Base-by-base conservation (phyloP, 2,329 filamentous ascomycete genomes). In the Penicillium janthinellum region DNA sequence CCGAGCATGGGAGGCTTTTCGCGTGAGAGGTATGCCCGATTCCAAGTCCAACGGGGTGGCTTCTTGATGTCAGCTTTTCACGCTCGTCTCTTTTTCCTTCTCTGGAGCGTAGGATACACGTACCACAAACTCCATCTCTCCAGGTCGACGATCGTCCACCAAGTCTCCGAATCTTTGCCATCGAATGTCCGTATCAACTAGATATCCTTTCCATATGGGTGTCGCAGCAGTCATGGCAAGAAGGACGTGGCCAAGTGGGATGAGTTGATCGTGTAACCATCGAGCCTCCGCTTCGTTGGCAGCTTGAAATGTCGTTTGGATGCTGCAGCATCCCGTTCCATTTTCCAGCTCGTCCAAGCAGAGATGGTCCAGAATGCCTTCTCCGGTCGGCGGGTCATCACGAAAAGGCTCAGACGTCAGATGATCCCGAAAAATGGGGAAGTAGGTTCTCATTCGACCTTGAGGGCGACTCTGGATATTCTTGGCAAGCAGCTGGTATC, bases 151-250 rank as follows among this genome's bases (percentile, higher is more conserved):
- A 20, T 67, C 64, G 48, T 68, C 66, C 7, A 61, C 7, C 11
- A 58, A 45, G 12, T 56, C 61, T 7, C 55, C 41, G n/a, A 62
- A 56, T 8, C 48, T 41, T 34, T 61, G 57, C 66, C 66, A 68
- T 2, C 66, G 54, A 14, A 57, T 52, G n/a, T 68, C 66, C 2
- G 57, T 65, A 28, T 68, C 61, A 12, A 62, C 63, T 17, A 68
- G 34, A 14, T 58, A 61, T 1, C 64, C 66, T 25, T 67, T 66
- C 48, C 56, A 67, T 1, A 64, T 60, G 7, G 66, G 64, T 5
- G 62, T 61, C 12, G 59, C 64, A 8, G 66, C 66, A 5, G 66
- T 68, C 58, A 68, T 50, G 7, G 66, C 66, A 3, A 68, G 34
- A 39, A 68, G 58, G 1, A 61, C 56, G 1, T 64, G 64, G 5